Evolutionary conservation across 2,329 filamentous ascomycete species (phyloP).

Genomic region (Trichoderma guizhouense): DNA sequence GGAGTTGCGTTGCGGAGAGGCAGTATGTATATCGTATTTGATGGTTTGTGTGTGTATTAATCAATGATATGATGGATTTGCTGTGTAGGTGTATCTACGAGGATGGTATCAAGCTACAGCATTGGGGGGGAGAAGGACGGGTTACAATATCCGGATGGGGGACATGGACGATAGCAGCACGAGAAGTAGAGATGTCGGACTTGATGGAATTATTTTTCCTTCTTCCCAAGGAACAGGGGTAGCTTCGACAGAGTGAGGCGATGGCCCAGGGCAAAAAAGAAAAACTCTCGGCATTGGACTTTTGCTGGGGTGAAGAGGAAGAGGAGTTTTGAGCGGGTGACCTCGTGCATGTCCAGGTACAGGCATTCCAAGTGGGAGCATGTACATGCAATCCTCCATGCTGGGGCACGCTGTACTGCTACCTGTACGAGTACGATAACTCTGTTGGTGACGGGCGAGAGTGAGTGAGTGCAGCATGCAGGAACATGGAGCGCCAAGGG

Average conservation of each 20-base stretch:
- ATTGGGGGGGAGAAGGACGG: neutral
- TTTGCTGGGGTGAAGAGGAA: neutral
- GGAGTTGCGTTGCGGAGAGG: neutral
- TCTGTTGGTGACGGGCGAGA: neutral
- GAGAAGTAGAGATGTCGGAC: neutral
- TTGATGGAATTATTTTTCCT: neutral
- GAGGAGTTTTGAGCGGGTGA: neutral
- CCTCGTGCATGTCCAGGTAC: neutral
- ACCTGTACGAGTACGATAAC: neutral
- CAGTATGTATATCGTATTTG: neutral
- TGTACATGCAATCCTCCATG: neutral
- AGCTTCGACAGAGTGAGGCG: neutral
- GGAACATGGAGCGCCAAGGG: slow-evolving; percentile 9
- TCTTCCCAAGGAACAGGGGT: neutral
- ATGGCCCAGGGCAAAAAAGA: neutral
- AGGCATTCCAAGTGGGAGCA: neutral
- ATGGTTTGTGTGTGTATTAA: neutral
- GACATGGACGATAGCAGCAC: neutral
- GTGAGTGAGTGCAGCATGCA: slow-evolving; percentile 14
- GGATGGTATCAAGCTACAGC: neutral
- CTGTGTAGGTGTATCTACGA: neutral
- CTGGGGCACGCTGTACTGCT: neutral
- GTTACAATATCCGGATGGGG: neutral
- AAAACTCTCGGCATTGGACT: neutral
- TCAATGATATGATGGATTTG: neutral